A percentile compares a stretch with the other conserved stretches of the same genome.
Conservation (phyloP, 495 filamentous ascomycete species). For the Trypethelium eluteriae region DNA sequence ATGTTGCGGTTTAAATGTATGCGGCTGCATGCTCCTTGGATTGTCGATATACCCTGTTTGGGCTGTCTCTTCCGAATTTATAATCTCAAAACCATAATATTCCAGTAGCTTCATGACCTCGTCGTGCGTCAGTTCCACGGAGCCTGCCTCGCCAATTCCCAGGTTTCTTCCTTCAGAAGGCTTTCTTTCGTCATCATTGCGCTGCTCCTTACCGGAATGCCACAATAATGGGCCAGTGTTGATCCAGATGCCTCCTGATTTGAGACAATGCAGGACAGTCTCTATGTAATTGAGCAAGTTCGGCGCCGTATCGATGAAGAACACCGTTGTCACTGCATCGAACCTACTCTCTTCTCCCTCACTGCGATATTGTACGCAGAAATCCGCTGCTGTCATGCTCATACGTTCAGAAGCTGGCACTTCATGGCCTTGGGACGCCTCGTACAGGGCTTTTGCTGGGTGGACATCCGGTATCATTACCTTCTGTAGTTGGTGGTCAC, state of each 20-base stretch:
- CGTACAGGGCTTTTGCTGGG: conserved; percentile 49
- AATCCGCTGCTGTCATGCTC: conserved; percentile 82
- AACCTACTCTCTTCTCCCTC: conserved; percentile 52
- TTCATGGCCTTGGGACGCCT: conserved; percentile 27
- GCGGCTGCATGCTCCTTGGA: conserved; percentile 72
- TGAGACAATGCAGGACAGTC: conserved; percentile 68
- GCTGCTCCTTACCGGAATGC: conserved; percentile 65
- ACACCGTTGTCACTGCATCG: conserved; percentile 79
- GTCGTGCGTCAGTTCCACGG: conserved; percentile 78
- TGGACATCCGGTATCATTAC: conserved; percentile 73
- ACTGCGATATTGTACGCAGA: conserved; percentile 64
- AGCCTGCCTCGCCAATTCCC: conserved; percentile 70
- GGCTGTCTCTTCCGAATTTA: conserved; percentile 44
- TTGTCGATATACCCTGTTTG: conserved; percentile 79
- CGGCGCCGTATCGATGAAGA: conserved; percentile 95
- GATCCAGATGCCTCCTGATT: conserved; percentile 70
- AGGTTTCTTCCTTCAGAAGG: conserved; percentile 34
- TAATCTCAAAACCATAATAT: conserved; percentile 67
- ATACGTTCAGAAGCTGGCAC: conserved; percentile 50
- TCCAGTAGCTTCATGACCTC: conserved; percentile 73
- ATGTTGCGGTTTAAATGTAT: conserved; percentile 54
- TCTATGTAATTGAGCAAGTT: conserved; percentile 85
- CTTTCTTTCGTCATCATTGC: conserved; percentile 39
- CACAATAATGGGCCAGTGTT: conserved; percentile 88
- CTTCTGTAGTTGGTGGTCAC: conserved; percentile 61